phyloP scores from a whole-genome alignment of 495 filamentous ascomycete species.

The Annulohypoxylon stygium region DNA sequence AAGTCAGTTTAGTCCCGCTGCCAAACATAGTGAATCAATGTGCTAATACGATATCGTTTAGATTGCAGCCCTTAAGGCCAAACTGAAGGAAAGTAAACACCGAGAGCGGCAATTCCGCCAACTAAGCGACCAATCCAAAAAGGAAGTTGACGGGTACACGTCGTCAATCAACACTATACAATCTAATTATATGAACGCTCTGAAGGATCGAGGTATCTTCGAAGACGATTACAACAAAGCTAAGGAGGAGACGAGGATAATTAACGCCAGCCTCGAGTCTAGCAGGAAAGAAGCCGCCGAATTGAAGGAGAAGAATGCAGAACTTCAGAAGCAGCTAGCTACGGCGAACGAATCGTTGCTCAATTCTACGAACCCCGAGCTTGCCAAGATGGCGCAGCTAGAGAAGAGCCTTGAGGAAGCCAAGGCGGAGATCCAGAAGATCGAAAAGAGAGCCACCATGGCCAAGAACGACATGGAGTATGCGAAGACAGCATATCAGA shows the following conservation, averaged over 20 bases:
- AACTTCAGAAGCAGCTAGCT: constrained; percentile 64
- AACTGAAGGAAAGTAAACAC: constrained; percentile 42
- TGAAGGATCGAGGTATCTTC: constrained; percentile 55
- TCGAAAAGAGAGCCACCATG: constrained; percentile 61
- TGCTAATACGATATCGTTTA: constrained; percentile 30
- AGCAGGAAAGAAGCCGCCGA: constrained; percentile 58
- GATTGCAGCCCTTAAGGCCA: constrained; percentile 51
- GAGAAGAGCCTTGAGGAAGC: constrained; percentile 55
- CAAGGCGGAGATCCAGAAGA: constrained; percentile 52
- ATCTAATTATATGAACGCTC: constrained; percentile 52
- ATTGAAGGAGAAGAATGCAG: constrained; percentile 64
- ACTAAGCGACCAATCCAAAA: constrained; percentile 49
- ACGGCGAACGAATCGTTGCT: constrained; percentile 62
- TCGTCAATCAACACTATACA: constrained; percentile 48
- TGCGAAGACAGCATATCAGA: constrained; percentile 72
- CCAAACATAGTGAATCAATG: background rate
- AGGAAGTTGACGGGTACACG: constrained; percentile 48
- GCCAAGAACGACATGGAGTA: constrained; percentile 67
- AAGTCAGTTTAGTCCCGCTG: constrained; percentile 41
- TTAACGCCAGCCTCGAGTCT: constrained; percentile 53
- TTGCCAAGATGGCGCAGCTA: constrained; percentile 62
- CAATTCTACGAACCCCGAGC: constrained; percentile 60
- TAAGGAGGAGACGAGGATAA: constrained; percentile 33
- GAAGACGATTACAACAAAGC: constrained; percentile 53
- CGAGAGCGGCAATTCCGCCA: constrained; percentile 47